phyloP scores from a whole-genome alignment of 805 yeast genomes.

The Candida corydali region DNA sequence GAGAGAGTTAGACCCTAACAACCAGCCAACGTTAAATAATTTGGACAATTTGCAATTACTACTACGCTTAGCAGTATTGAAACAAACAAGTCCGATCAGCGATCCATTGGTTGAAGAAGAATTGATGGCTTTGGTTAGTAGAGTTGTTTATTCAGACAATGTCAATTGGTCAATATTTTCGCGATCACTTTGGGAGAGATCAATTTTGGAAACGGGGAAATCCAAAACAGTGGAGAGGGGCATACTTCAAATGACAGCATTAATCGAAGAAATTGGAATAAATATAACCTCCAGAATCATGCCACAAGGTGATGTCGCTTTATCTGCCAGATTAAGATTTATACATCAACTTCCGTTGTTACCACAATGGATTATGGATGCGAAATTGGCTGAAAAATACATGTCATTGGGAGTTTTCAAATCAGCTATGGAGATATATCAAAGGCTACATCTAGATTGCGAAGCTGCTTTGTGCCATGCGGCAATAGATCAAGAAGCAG shows the following conservation, averaged over 20 bases:
- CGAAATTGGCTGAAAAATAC: conserved; percentile 77
- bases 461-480: conserved; percentile 92
- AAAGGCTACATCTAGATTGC: conserved; percentile 66
- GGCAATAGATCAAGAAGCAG: conserved; percentile 67
- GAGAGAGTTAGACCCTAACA: conserved; percentile 65
- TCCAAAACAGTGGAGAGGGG: conserved; percentile 93
- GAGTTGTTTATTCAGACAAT: conserved; percentile 55
- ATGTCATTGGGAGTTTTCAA: conserved; percentile 80
- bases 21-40: conserved; percentile 69
- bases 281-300: conserved; percentile 52
- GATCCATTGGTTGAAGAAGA: conserved; percentile 77
- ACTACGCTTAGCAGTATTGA: conserved; percentile 58
- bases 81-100: conserved; percentile 67
- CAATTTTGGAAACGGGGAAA: conserved; percentile 72
- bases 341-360: conserved; percentile 71
- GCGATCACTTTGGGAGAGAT: conserved; percentile 86
- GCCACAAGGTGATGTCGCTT: conserved; percentile 46
- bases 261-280: conserved; percentile 83
- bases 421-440: conserved; percentile 87
- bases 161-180: conserved; percentile 77
- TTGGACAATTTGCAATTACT: conserved; percentile 73
- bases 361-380: conserved; percentile 85
- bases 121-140: conserved; percentile 65
- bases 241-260: conserved; percentile 83
- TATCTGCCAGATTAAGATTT: conserved; percentile 51